Conservation (phyloP, 768 basidiomycete genomes). For the Hygrophoropsis aurantiaca region DNA sequence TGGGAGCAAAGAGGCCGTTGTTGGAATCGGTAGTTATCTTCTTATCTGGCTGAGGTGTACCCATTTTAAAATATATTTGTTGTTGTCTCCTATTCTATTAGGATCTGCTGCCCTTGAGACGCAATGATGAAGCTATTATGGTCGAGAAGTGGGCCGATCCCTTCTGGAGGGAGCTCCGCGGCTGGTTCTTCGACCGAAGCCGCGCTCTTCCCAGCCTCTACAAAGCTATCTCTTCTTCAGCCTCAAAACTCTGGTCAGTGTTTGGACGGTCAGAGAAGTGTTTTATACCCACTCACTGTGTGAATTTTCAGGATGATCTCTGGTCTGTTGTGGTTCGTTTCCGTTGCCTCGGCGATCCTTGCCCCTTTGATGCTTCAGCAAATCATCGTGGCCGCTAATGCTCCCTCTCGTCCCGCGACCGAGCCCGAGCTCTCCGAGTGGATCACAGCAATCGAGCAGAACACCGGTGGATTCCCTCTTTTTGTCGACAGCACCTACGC, state of each 20-base stretch:
- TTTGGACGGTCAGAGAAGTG: neutral
- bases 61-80: slow-evolving; percentile 15
- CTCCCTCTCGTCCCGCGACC: slow-evolving; percentile 16
- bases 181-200: slow-evolving; percentile 16
- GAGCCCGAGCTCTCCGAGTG: slow-evolving; percentile 21
- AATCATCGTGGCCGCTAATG: slow-evolving; percentile 22
- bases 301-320: slow-evolving; percentile 19
- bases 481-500: slow-evolving; percentile 23
- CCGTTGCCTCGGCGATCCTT: slow-evolving; percentile 17
- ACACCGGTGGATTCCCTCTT: slow-evolving; percentile 29
- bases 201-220: slow-evolving; percentile 16
- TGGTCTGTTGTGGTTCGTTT: slow-evolving; percentile 28
- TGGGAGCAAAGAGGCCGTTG: slow-evolving; percentile 22
- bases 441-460: slow-evolving; percentile 14
- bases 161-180: slow-evolving; percentile 22
- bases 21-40: slow-evolving; percentile 29
- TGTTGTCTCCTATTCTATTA: slow-evolving; percentile 10
- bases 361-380: slow-evolving; percentile 27
- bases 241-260: slow-evolving; percentile 14
- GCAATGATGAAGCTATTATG: slow-evolving; percentile 20
- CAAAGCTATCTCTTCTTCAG: slow-evolving; percentile 13
- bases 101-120: slow-evolving; percentile 25
- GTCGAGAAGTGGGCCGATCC: slow-evolving; percentile 23
- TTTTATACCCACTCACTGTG: neutral
- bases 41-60: slow-evolving; percentile 19